A percentile compares a stretch with the other conserved stretches of the same genome.
These are phyloP conservation scores for Hyparrhenia diplandra DNA, from an alignment of 176 grass and related monocot genomes.

Conservation along the genomic window DNA sequence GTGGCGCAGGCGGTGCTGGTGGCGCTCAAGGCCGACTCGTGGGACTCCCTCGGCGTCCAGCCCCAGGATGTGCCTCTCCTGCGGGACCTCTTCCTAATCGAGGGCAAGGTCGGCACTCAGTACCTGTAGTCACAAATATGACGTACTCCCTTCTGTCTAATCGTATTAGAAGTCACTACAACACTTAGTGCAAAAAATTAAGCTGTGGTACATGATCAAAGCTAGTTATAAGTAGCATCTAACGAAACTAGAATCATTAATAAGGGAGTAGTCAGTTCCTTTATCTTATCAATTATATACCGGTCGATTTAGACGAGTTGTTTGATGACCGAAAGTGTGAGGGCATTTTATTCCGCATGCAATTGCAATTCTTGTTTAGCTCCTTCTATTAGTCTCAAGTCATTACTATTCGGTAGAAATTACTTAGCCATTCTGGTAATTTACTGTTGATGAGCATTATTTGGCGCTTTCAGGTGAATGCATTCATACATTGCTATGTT, in stretches of 20 bases:
- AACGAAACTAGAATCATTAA: background rate
- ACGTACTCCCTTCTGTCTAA: background rate
- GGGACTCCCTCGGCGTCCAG: constrained; percentile 64
- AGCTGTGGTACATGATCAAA: background rate
- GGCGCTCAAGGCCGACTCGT: constrained; percentile 58
- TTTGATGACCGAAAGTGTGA: background rate
- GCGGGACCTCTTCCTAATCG: constrained; percentile 53
- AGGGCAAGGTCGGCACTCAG: constrained; percentile 64
- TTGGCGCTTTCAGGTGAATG: constrained; percentile 59
- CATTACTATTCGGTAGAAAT: constrained; percentile 10
- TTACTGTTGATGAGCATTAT: constrained; percentile 23
- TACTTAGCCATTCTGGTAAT: constrained; percentile 8
- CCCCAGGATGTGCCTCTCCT: constrained; percentile 64
- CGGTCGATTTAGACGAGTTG: background rate
- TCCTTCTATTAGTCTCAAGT: constrained; percentile 19
- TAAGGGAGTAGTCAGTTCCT: background rate
- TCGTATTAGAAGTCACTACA: background rate
- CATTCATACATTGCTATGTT: constrained; percentile 90
- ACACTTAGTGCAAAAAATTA: background rate
- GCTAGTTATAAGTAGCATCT: background rate
- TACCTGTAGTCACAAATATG: background rate
- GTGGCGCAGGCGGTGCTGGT: constrained; percentile 64
- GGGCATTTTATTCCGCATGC: background rate
- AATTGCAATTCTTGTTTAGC: constrained; percentile 6
- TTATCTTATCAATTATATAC: constrained; percentile 22